Evolutionary conservation across 495 filamentous ascomycete genomes (phyloP), one percentile per base, ranked within the genome.

Genomic region (Penicillium pancosmium): DNA sequence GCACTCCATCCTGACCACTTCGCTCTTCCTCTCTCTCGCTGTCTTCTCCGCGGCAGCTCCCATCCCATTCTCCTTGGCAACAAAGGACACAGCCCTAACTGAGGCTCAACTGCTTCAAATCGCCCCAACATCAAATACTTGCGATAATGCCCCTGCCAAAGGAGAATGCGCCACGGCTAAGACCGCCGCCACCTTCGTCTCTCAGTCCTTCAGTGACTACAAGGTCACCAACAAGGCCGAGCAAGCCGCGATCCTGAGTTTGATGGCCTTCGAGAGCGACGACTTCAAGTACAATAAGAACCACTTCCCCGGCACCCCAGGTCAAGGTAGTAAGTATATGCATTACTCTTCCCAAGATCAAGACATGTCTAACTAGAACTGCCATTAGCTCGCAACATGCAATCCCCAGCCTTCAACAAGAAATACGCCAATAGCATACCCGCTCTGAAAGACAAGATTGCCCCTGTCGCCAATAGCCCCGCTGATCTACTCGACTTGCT

Each of bases 201-300:
- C 69, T 43, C 59, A 74, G 2, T 83, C 85, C 13, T 86, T 91
- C 68, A 51, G 57, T 12, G 78, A 72, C 0, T 91, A 89, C 72
- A 51, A 68, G 3, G 78, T 92, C 43, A 78, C 68, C 35, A 73
- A 69, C 27, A 67, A 75, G 0, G 81, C 73, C 4, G 83, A 89
- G 64, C 84, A 86, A 53, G 86, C 89, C 2, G 89, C 84, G 11
- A 56, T 91, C 10, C 62, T 91, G 54, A 72, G 80, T 2, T 62
- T 87, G 38, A 88, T 91, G 67, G 83, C 84, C 5, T 84, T 84
- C 69, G 92, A 96, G 71, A 84, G 79, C 19, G 83, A 54, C 36
- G 81, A 89, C 31, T 88, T 91, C 73, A 80, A 84, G 66, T 89
- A 80, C 76, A 90, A 85, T 63, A 78, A 78, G 64, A 90, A 91